phyloP scores from a whole-genome alignment of 306 rosid genomes.

The Datisca glomerata region DNA sequence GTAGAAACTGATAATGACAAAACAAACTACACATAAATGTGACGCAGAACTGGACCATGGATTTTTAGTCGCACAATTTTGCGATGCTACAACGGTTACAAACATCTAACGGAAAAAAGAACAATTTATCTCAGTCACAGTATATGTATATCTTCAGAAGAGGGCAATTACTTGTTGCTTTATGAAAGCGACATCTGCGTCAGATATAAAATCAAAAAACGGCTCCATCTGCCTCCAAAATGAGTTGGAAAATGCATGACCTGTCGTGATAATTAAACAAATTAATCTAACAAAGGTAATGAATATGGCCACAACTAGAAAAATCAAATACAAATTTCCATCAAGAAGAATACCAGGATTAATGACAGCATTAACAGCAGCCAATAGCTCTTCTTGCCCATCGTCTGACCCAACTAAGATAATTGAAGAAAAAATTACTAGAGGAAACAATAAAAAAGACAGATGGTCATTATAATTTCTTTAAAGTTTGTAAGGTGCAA shows the following conservation, averaged over 20 bases:
- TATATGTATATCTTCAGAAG: background rate
- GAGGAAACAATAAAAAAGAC: background rate
- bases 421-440: constrained; percentile 26
- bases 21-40: too few relatives aligned
- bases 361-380: constrained; percentile 73
- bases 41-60: too few relatives aligned
- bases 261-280: constrained; percentile 38
- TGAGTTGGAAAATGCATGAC: constrained; percentile 40
- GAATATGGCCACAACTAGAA: too few relatives aligned
- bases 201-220: constrained; percentile 61
- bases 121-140: background rate
- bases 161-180: constrained; percentile 57
- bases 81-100: too few relatives aligned
- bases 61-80: too few relatives aligned
- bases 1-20: too few relatives aligned
- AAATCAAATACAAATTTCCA: too few relatives aligned
- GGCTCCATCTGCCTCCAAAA: constrained; percentile 92
- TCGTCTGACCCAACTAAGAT: constrained; percentile 79
- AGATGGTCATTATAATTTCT: background rate
- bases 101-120: too few relatives aligned
- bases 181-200: constrained; percentile 50
- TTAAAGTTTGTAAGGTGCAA: background rate
- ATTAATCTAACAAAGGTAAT: constrained; percentile 16
- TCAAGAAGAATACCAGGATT: constrained; percentile 37
- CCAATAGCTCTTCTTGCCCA: constrained; percentile 81